phyloP scores from a whole-genome alignment of 192 early-diverging fungal species.

The Radiomyces spectabilis region DNA sequence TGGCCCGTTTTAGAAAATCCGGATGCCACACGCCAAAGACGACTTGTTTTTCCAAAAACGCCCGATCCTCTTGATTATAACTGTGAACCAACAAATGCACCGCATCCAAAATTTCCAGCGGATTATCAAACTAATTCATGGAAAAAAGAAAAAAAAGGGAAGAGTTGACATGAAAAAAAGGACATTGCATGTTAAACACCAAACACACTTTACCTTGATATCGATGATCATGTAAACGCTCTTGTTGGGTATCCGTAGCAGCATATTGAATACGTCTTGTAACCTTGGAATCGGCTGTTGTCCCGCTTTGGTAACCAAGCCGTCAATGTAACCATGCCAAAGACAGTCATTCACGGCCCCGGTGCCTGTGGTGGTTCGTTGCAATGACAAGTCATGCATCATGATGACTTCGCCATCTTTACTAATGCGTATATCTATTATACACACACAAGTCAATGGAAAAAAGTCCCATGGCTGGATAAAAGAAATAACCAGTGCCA shows the following conservation, averaged over 20 bases:
- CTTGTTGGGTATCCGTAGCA: constrained; percentile 24
- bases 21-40: constrained; percentile 48
- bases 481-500: too few species aligned
- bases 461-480: not conserved
- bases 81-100: constrained; percentile 12
- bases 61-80: not conserved
- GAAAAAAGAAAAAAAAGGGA: not conserved
- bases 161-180: not conserved
- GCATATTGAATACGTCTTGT: constrained; percentile 36
- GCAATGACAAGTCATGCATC: constrained; percentile 45
- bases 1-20: constrained; percentile 36
- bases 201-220: constrained; percentile 34
- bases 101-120: constrained; percentile 19
- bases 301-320: constrained; percentile 33
- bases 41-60: constrained; percentile 22
- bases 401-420: constrained; percentile 45
- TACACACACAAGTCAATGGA: not conserved
- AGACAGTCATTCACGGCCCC: constrained; percentile 28
- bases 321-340: constrained; percentile 45
- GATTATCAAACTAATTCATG: constrained; percentile 28
- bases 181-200: not conserved
- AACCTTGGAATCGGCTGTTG: constrained; percentile 40
- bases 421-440: constrained; percentile 41
- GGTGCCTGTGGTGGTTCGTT: constrained; percentile 41
- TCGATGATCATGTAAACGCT: constrained; percentile 46